A percentile compares a stretch with the other conserved stretches of the same genome.
Conservation (phyloP, 768 basidiomycete genomes). For the Pisolithus sp. region DNA sequence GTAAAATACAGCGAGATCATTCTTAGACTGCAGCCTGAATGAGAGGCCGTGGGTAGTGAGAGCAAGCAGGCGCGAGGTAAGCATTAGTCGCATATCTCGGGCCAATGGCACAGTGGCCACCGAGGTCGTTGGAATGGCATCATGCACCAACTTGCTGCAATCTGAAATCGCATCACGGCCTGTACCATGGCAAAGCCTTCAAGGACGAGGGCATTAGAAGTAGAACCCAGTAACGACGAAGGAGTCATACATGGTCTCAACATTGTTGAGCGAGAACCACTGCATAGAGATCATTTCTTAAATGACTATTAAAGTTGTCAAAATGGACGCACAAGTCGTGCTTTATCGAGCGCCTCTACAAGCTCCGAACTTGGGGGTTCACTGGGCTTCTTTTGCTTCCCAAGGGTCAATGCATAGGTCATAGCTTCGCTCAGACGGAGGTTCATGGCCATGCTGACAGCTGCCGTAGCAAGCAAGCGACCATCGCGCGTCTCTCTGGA, state of each 20-base stretch:
- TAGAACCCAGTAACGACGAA: background rate
- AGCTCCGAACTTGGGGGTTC: slow-evolving; percentile 25
- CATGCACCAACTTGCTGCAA: slow-evolving; percentile 24
- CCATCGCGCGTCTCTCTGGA: slow-evolving; percentile 31
- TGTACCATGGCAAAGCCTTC: slow-evolving; percentile 37
- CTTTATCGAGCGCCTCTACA: slow-evolving; percentile 29
- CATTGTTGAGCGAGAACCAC: slow-evolving; percentile 35
- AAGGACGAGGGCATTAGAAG: background rate
- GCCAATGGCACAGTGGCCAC: slow-evolving; percentile 14
- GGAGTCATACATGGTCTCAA: slow-evolving; percentile 33
- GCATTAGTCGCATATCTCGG: slow-evolving; percentile 33
- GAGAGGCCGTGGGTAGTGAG: slow-evolving; percentile 27
- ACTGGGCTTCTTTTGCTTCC: slow-evolving; percentile 22
- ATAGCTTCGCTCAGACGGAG: slow-evolving; percentile 35
- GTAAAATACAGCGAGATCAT: slow-evolving; percentile 28
- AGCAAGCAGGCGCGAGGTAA: slow-evolving; percentile 31
- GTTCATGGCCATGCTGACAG: slow-evolving; percentile 43
- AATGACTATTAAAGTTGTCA: slow-evolving; percentile 3
- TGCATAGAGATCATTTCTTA: slow-evolving; percentile 16
- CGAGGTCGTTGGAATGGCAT: slow-evolving; percentile 24
- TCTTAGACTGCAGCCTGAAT: slow-evolving; percentile 22
- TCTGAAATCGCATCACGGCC: slow-evolving; percentile 35
- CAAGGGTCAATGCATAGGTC: slow-evolving; percentile 24
- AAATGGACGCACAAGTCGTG: slow-evolving; percentile 30
- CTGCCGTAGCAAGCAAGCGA: slow-evolving; percentile 34